Evolutionary conservation across 2,329 filamentous ascomycete genomes (phyloP), one percentile per base, ranked within the genome.

Genomic region (Nigrospora osmanthi): DNA sequence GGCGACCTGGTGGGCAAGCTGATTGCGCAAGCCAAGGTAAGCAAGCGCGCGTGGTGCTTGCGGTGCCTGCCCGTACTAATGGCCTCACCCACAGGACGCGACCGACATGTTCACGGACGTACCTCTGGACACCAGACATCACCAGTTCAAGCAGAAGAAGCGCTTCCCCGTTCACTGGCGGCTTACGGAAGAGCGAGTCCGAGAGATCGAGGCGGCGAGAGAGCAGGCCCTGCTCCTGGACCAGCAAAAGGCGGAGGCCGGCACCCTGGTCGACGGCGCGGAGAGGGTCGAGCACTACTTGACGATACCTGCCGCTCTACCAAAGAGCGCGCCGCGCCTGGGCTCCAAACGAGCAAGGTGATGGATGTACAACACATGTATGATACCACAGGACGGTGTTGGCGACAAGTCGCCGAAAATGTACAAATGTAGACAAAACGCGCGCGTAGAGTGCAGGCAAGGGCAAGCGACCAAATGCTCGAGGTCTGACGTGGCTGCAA

Each of bases 81-180:
- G 14, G 5, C 37, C 12, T n/a, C n/a, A 10, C 14, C 12, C 33
- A 44, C 61, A 82, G 72, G 84, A 95, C 59, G 72, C 76, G 19
- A 78, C 70, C 34, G 91, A 98, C 54, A 86, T 78, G 11, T 96
- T 97, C 58, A 83, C 83, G 52, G 93, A 98, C 62, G 69, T 98
- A 30, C 91, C 93, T 2, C 76, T 97, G 40, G 90, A 98, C 60
- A 83, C 88, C 48, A 78, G 93, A 56, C 91, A 97, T 65, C 83
- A 91, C 70, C 83, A 78, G 58, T 73, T 77, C 50, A 86, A 85
- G 70, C 63, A 64, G 36, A 79, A 78, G 60, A 73, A 79, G 44
- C 75, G 72, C 52, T 97, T 96, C 65, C 93, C 93, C 2, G 75
- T 80, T 54, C 79, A 82, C 54, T 98, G 93, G 93, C 78, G 76